Conservation (phyloP, 2,329 filamentous ascomycete genomes). For the Penicillium sp. region DNA sequence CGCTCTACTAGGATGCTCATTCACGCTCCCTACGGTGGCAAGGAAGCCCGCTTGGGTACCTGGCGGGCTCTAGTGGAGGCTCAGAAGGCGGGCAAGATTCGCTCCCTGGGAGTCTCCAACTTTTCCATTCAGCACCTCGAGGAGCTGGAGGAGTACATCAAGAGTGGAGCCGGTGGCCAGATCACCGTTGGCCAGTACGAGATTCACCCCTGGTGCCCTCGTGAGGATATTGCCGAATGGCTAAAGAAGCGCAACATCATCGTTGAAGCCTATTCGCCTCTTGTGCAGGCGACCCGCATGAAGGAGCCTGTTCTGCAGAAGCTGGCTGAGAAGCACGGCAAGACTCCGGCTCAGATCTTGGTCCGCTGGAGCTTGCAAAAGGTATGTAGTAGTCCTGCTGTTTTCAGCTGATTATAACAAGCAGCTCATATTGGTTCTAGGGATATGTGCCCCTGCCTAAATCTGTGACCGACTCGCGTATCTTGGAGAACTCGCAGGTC, state of each 20-base stretch:
- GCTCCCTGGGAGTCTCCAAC: slow-evolving; percentile 46
- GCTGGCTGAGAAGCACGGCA: slow-evolving; percentile 58
- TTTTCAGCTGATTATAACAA: no score
- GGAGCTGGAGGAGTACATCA: slow-evolving; percentile 44
- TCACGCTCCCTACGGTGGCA: slow-evolving; percentile 43
- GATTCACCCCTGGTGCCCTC: slow-evolving; percentile 82
- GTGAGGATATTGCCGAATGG: slow-evolving; percentile 80
- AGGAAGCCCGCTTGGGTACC: slow-evolving; percentile 39
- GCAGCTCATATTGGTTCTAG: slow-evolving; percentile 32
- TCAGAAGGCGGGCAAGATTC: slow-evolving; percentile 40
- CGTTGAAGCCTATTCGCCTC: slow-evolving; percentile 58
- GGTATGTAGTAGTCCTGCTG: slow-evolving; percentile 33
- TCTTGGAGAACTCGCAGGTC: slow-evolving; percentile 61
- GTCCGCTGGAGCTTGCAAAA: slow-evolving; percentile 64
- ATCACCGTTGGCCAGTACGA: slow-evolving; percentile 87
- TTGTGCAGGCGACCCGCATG: slow-evolving; percentile 49
- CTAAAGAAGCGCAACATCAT: slow-evolving; percentile 64
- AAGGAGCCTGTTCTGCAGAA: slow-evolving; percentile 56
- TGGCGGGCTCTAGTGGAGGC: slow-evolving; percentile 46
- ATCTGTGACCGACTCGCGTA: slow-evolving; percentile 60
- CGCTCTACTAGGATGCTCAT: slow-evolving; percentile 35
- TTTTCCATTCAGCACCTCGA: slow-evolving; percentile 44
- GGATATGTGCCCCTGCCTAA: slow-evolving; percentile 65
- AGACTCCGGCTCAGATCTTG: slow-evolving; percentile 60
- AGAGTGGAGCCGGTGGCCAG: slow-evolving; percentile 56